Evolutionary conservation across 2,329 filamentous ascomycete species (phyloP), one percentile per base, ranked within the genome.

Genomic region (Herpotrichia juniperi): DNA sequence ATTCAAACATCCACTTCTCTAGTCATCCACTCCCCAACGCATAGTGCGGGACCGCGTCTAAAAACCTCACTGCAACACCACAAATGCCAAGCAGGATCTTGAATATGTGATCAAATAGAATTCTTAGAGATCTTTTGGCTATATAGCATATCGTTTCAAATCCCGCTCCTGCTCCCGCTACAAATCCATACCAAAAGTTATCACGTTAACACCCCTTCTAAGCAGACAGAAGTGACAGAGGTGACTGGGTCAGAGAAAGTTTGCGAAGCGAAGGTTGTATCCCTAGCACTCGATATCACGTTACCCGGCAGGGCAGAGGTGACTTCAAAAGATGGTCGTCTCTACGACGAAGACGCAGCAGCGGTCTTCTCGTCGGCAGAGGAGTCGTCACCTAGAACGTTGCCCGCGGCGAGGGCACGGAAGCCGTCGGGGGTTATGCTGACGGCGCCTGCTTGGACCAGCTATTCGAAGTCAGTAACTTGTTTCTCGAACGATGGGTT

Each of bases 361-460:
- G 50, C 16, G 51, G 40, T 9, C 12, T 10, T 25, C 42, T 42
- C 28, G 50, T 26, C 11, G 32, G 25, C 9, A 42, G 30, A 16
- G 24, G 39, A 21, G 47, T 48, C 24, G 54, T 56, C 17, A 50
- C 32, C 48, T 11, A 55, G 35, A 19, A 19, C 35, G 9, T 51
- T 16, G 12, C 49, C 58, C 7, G 61, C 49, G 14, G 48, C 57
- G 2, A 74, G 56, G 9, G 92, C 92, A 61, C 88, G 83, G 70
- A 97, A 90, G 4, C 89, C 91, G 58, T 96, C 89, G 11, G 94
- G 75, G 0, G 90, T 91, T 46, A 97, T 87, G 50, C 86, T 91
- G 11, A 97, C 93, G 8, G 94, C 93, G 44, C 94, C 93, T 5
- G 94, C 92, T 85, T 97, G 90, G 25, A 97, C 92, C 57, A 99